Percentiles rank a stretch among this genome's conserved stretches.
Evolutionary conservation across 2,329 filamentous ascomycete species (phyloP).

Genomic region (Aquanectria penicillioides): DNA sequence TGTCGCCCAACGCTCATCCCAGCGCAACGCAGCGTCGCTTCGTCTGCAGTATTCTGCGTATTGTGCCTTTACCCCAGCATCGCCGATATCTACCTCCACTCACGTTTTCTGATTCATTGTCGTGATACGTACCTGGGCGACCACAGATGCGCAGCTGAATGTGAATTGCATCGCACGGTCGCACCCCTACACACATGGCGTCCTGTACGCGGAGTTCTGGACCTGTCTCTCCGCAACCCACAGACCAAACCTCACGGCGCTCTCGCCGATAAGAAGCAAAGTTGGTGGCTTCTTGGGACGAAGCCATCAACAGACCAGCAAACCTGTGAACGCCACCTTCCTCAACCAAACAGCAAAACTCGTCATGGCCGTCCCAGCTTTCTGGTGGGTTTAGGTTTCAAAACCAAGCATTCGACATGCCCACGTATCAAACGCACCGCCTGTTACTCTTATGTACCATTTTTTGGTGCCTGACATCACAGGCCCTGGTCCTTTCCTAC

Average conservation of each 20-base stretch:
- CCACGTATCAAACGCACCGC: background rate
- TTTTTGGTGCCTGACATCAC: background rate
- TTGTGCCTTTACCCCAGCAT: too few species aligned
- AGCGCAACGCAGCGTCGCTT: background rate
- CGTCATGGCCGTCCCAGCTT: background rate
- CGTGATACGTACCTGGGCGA: too few species aligned
- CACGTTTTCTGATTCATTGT: too few species aligned
- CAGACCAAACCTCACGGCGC: background rate
- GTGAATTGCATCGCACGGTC: conserved; percentile 1
- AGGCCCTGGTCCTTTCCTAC: background rate
- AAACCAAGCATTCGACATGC: too few species aligned
- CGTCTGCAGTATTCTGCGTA: too few species aligned
- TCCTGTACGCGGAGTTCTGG: conserved; percentile 7
- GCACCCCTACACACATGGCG: background rate
- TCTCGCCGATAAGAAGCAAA: conserved; percentile 6
- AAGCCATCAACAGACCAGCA: background rate
- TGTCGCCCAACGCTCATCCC: background rate
- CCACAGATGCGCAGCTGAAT: too few species aligned
- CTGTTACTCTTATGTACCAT: background rate
- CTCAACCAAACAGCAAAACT: background rate
- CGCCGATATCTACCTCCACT: too few species aligned
- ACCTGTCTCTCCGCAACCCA: background rate
- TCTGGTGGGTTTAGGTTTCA: background rate
- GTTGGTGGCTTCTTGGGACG: background rate
- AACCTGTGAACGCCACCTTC: background rate